Conservation (phyloP, 257 asterid genomes). For the Solanum piurae region DNA sequence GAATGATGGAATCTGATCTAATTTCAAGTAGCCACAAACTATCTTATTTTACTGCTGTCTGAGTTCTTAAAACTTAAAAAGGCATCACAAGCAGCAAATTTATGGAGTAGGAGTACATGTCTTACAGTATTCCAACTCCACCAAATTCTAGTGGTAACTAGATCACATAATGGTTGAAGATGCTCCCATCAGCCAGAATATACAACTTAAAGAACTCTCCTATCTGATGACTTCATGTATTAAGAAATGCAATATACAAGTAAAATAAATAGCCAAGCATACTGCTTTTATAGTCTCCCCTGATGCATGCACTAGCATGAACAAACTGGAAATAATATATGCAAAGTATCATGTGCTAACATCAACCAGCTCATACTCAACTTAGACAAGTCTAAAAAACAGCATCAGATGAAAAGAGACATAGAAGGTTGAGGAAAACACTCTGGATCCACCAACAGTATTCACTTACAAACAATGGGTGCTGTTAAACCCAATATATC, state of each 20-base stretch:
- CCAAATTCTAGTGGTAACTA: background rate
- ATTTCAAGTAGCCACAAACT: background rate
- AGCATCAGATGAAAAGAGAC: background rate
- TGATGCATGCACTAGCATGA: background rate
- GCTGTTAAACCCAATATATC: background rate
- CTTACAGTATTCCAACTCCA: background rate
- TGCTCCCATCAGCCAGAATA: background rate
- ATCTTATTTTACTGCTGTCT: background rate
- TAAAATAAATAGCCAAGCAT: background rate
- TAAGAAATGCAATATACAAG: background rate
- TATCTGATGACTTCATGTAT: background rate
- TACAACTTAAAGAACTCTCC: background rate
- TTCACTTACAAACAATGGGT: background rate
- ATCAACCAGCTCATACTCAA: background rate
- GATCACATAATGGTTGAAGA: background rate
- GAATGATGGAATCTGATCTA: background rate
- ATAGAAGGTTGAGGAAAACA: background rate
- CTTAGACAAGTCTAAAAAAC: background rate
- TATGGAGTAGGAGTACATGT: background rate
- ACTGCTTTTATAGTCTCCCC: background rate
- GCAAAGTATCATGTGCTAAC: background rate
- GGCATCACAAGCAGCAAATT: background rate
- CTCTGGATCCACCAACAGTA: background rate
- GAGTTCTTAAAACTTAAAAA: background rate
- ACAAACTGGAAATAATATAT: background rate